phyloP scores from a whole-genome alignment of 805 yeast species.

The Starmerella riodocensis region DNA sequence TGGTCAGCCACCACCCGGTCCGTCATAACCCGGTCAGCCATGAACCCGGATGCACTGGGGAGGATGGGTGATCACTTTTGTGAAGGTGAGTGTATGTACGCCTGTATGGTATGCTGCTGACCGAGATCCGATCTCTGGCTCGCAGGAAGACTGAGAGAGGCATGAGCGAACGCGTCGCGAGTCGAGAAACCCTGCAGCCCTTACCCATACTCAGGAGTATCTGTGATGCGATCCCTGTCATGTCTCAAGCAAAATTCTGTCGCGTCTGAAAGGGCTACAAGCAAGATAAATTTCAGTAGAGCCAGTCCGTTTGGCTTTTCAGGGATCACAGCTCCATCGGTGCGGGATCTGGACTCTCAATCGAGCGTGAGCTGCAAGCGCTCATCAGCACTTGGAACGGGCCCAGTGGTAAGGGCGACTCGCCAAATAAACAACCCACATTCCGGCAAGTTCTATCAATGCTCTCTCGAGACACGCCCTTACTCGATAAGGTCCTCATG shows the following conservation, averaged over 20 bases:
- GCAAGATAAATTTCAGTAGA: no score
- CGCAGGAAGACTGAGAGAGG: constrained; percentile 1
- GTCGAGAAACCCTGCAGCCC: no score
- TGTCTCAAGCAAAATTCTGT: no score
- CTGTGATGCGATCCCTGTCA: no score
- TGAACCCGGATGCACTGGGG: background rate
- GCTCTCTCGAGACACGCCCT: background rate
- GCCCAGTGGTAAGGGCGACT: background rate
- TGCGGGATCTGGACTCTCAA: no score
- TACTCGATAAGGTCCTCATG: background rate
- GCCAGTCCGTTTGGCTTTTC: no score
- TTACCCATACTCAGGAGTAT: no score
- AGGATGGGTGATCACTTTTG: background rate
- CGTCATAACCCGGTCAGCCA: constrained; percentile 10
- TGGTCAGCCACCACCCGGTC: constrained; percentile 17
- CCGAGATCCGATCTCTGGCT: constrained; percentile 4
- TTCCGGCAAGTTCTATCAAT: background rate
- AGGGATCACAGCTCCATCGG: no score
- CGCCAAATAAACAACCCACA: constrained; percentile 3
- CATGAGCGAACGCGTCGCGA: constrained; percentile 5
- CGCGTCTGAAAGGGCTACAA: no score
- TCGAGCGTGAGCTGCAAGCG: no score
- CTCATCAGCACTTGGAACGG: background rate
- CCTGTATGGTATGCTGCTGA: constrained; percentile 14
- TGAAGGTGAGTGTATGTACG: background rate